A percentile compares a stretch with the other conserved stretches of the same genome.
These are phyloP conservation scores for Periconia macrospinosa DNA, from an alignment of 2,329 filamentous ascomycete genomes.

Conservation along the genomic window DNA sequence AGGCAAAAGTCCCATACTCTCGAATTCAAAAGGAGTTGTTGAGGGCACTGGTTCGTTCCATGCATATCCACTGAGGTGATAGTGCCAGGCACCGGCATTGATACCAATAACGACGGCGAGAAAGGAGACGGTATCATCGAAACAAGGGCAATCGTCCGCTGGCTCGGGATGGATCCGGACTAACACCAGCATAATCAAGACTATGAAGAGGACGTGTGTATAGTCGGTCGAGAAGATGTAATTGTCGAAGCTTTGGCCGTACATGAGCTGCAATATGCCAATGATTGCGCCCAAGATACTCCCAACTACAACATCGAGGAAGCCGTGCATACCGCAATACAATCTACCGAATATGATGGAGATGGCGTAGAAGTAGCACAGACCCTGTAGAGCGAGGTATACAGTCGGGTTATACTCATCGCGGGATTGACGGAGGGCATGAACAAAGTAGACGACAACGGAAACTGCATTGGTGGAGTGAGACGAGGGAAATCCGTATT, in stretches of 20 bases:
- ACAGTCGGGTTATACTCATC: conserved; percentile 62
- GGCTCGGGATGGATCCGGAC: conserved; percentile 93
- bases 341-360: conserved; percentile 90
- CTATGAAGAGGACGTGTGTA: conserved; percentile 65
- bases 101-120: conserved; percentile 86
- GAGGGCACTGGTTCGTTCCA: conserved; percentile 58
- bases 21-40: conserved; percentile 66
- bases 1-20: conserved; percentile 66
- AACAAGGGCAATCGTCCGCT: conserved; percentile 94
- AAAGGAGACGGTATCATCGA: conserved; percentile 94
- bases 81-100: conserved; percentile 83
- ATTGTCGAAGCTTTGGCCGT: conserved; percentile 64
- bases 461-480: conserved; percentile 97
- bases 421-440: conserved; percentile 68
- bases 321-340: conserved; percentile 99
- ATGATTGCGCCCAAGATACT: conserved; percentile 72
- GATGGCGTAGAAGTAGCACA: conserved; percentile 80
- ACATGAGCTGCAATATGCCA: conserved; percentile 58
- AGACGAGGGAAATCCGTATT: conserved; percentile 96
- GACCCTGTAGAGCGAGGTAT: conserved; percentile 64
- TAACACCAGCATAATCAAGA: conserved; percentile 69
- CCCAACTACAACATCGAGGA: conserved; percentile 85
- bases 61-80: conserved; percentile 60
- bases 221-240: conserved; percentile 63
- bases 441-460: conserved; percentile 81